A percentile compares a stretch with the other conserved stretches of the same genome.
Conservation (phyloP, 1,284 basidiomycete species). For the Meira miltonrushii region DNA sequence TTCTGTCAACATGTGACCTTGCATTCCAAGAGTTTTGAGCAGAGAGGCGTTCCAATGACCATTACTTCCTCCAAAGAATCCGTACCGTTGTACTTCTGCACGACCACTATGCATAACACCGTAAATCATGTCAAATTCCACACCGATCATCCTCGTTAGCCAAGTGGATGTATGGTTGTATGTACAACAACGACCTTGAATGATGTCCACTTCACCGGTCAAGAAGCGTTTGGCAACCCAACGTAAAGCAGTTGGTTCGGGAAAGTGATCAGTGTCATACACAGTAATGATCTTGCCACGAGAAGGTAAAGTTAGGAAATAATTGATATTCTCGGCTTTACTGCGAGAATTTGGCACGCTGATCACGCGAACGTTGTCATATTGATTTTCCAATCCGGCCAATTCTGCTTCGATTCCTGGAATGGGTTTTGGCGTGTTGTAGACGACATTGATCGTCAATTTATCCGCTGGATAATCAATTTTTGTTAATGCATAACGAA, state of each 20-base stretch:
- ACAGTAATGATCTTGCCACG: conserved; percentile 41
- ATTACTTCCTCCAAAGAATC: conserved; percentile 45
- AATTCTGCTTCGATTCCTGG: conserved; percentile 33
- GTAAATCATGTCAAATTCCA: conserved; percentile 46
- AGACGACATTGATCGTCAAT: conserved; percentile 40
- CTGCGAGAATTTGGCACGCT: conserved; percentile 40
- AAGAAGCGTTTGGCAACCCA: conserved; percentile 38
- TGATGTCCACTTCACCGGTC: conserved; percentile 43
- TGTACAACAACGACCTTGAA: conserved; percentile 42
- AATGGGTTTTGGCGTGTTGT: conserved; percentile 44
- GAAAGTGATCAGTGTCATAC: conserved; percentile 44
- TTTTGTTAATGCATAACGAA: conserved; percentile 37
- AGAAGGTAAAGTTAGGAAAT: conserved; percentile 34
- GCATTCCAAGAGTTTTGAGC: conserved; percentile 35
- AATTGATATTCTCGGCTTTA: conserved; percentile 43
- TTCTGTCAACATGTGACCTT: conserved; percentile 43
- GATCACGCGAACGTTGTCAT: conserved; percentile 30
- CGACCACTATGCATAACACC: conserved; percentile 41
- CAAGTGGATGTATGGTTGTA: conserved; percentile 42
- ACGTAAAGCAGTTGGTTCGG: conserved; percentile 34
- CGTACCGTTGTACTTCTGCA: conserved; percentile 35
- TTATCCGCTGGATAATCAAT: conserved; percentile 37
- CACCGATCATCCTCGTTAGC: conserved; percentile 30
- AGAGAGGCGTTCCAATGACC: conserved; percentile 46
- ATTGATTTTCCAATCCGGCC: conserved; percentile 23